A percentile compares a stretch with the other conserved stretches of the same genome.
Evolutionary conservation across 257 asterid genomes (phyloP).

Genomic region (Przewalskia tangutica): DNA sequence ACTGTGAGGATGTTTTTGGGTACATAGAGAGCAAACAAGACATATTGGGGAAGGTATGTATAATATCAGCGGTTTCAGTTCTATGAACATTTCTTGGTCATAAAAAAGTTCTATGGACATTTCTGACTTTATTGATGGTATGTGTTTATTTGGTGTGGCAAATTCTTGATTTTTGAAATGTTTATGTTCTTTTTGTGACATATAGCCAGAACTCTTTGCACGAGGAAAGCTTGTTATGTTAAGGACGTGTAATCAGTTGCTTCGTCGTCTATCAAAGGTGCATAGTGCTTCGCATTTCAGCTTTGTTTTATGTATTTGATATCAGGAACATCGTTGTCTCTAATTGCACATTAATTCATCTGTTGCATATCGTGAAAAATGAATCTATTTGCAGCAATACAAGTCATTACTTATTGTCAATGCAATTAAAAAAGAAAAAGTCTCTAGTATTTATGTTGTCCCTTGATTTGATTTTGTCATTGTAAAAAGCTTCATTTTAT

Average conservation of each 20-base stretch:
- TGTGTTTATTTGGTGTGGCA: neutral
- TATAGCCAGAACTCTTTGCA: slow-evolving; percentile 92
- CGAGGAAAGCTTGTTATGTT: slow-evolving; percentile 99
- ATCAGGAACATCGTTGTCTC: neutral
- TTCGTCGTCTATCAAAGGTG: slow-evolving; percentile 98
- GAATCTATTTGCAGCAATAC: neutral
- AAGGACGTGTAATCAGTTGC: slow-evolving; percentile 96
- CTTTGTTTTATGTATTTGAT: neutral
- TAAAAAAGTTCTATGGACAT: neutral
- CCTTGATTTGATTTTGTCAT: neutral
- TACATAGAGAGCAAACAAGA: slow-evolving; percentile 95
- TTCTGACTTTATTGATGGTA: neutral
- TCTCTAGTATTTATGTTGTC: neutral
- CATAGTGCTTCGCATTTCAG: slow-evolving; percentile 1
- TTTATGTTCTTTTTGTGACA: slow-evolving; percentile 12
- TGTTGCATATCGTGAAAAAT: neutral
- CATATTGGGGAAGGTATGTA: slow-evolving; percentile 77
- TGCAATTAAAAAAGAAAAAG: neutral
- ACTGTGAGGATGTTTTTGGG: slow-evolving; percentile 87
- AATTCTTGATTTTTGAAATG: neutral
- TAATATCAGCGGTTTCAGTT: neutral
- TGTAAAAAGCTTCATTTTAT: neutral
- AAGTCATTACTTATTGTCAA: neutral
- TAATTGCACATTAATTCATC: neutral
- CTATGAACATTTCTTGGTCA: neutral